Evolutionary conservation across 306 rosid species (phyloP).

Genomic region (Inga laurina): DNA sequence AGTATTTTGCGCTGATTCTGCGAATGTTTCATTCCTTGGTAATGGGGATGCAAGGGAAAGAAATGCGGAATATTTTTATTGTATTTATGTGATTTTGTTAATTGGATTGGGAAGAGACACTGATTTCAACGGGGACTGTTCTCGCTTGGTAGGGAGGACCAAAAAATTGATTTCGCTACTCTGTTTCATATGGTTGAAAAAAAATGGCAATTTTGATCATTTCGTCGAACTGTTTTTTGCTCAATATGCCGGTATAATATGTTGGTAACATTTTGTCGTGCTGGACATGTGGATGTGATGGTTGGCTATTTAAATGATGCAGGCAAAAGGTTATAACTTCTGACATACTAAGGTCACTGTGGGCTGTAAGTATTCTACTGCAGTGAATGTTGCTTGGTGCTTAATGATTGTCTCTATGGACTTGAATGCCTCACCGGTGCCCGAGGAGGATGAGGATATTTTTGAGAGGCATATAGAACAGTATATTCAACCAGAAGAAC

Average conservation of each 20-base stretch:
- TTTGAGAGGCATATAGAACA: too few relatives aligned
- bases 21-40: constrained; percentile 17
- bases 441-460: too few relatives aligned
- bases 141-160: background rate
- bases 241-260: background rate
- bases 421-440: constrained; percentile 95
- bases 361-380: constrained; percentile 7
- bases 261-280: background rate
- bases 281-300: constrained; percentile 25
- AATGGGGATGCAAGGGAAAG: constrained; percentile 18
- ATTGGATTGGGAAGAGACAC: constrained; percentile 1
- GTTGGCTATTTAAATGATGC: constrained; percentile 33
- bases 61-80: background rate
- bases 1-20: constrained; percentile 23
- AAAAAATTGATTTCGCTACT: background rate
- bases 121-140: constrained; percentile 3
- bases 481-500: too few relatives aligned
- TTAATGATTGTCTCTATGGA: constrained; percentile 94
- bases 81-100: constrained; percentile 20
- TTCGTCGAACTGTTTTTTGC: constrained; percentile 8
- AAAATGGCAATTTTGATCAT: background rate
- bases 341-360: constrained; percentile 22
- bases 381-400: constrained; percentile 57
- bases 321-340: constrained; percentile 27
- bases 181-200: background rate